phyloP scores from a whole-genome alignment of 75 land plant species.

The Selaginella moellendorffii region DNA sequence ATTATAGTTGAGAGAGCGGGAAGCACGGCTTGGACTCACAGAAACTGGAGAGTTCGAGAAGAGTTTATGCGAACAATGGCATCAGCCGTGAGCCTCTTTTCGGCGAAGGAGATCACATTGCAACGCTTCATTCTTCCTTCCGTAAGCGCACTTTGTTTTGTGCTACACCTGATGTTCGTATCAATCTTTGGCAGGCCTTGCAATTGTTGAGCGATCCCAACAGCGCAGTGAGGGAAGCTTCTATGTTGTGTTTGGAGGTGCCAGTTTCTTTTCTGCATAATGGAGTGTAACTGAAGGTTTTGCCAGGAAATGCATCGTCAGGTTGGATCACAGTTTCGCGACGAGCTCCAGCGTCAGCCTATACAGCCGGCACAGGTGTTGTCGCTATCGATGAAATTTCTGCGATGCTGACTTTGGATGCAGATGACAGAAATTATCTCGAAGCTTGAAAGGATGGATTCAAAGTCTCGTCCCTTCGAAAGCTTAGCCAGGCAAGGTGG shows the following conservation, averaged over 20 bases:
- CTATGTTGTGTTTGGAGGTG: slow-evolving; percentile 6
- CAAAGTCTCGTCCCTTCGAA: slow-evolving; percentile 1
- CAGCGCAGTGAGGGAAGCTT: not conserved
- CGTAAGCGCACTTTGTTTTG: not conserved
- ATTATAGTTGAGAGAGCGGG: slow-evolving; percentile 8
- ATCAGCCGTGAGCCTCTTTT: not conserved
- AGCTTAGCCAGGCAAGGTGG: not conserved
- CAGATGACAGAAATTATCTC: slow-evolving; percentile 1
- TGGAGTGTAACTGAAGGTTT: not conserved
- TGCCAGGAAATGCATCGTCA: slow-evolving; percentile 5
- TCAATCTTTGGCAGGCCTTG: slow-evolving; percentile 5
- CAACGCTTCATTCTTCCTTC: slow-evolving; percentile 1
- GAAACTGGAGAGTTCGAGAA: slow-evolving; percentile 9
- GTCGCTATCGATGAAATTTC: not conserved
- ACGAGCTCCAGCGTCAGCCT: slow-evolving; percentile 6
- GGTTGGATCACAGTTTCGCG: not conserved
- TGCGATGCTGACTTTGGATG: not conserved
- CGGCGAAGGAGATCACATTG: not conserved
- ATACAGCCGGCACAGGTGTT: not conserved
- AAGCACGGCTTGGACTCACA: not conserved
- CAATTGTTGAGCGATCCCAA: not conserved
- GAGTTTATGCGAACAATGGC: not conserved
- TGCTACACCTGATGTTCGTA: not conserved
- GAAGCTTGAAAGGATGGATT: not conserved
- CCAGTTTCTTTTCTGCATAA: not conserved